Evolutionary conservation across 139 green algal genomes (phyloP), one percentile per base, ranked within the genome.

Genomic region (Tetradesmus lagerheimii): DNA sequence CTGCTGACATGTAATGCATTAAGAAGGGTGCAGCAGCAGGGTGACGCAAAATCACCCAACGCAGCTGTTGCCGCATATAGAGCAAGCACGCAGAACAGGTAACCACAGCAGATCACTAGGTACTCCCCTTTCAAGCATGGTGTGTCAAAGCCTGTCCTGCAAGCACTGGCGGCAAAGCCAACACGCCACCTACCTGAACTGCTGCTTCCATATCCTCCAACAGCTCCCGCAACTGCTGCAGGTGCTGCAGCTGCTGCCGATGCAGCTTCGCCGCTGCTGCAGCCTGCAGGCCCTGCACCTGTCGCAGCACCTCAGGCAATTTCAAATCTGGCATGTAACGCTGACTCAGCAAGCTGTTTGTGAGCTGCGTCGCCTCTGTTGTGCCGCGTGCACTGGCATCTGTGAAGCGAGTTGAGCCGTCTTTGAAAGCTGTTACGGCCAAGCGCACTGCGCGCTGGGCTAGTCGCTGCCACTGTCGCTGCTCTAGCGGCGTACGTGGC

Each of bases 401-500:
- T 18, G 15, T 31, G 15, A 77, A 34, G 1, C 43, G 34, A 0
- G 80, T 47, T 9, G 11, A 8, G 2, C 53, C 88, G 0, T 45
- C 64, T 41, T 88, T 88, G 88, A 80, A 84, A 0, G 88, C 64
- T 25, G 88, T 91, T 0, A 91, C 34, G 35, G 88, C 88, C 2
- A 91, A 14, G 0, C 88, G 88, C 34, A 88, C 23, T 15, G 64
- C 25, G 2, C 78, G 62, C 80, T 91, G 88, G 0, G 80, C 88
- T 43, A 16, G 4, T 31, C 88, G 78, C 31, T 79, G 80, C 88
- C 88, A 91, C 31, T 88, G 78, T 4, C 87, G 87, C 78, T 87
- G 87, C 78, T 91, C 57, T 27, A 87, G 78, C 0, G 87, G 87
- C 23, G 87, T 87, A 4, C 38, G 84, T 27, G 67, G 57, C 29